Conservation (phyloP, 2,329 filamentous ascomycete genomes). For the Aureobasidium sp. region DNA sequence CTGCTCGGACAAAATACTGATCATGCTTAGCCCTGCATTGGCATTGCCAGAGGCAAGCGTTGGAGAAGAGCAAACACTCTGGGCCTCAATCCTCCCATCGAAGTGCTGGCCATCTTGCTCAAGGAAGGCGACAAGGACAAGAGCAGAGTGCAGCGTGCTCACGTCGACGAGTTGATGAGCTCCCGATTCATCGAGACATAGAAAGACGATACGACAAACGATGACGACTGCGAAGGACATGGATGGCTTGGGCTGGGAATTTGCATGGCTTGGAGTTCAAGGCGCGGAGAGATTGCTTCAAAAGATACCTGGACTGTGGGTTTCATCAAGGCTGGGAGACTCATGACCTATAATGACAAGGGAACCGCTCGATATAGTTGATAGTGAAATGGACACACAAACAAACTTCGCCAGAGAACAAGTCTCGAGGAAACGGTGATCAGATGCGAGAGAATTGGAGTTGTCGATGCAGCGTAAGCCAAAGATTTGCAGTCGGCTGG, state of each 20-base stretch:
- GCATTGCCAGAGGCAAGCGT: constrained; percentile 68
- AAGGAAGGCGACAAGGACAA: constrained; percentile 55
- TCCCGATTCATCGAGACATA: constrained; percentile 35
- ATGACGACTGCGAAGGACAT: background rate
- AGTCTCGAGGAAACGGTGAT: too few species aligned
- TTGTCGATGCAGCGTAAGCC: background rate
- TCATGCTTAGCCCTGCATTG: constrained; percentile 66
- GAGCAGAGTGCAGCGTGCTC: constrained; percentile 52
- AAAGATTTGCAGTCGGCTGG: background rate
- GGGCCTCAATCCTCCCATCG: constrained; percentile 78
- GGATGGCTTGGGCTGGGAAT: background rate
- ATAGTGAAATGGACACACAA: background rate
- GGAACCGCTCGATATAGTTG: background rate
- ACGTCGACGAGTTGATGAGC: constrained; percentile 60
- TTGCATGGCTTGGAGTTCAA: background rate
- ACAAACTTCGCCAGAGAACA: background rate
- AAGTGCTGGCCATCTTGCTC: constrained; percentile 77
- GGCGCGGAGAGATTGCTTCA: background rate
- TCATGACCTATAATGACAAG: background rate
- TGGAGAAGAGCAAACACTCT: constrained; percentile 80
- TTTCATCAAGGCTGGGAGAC: background rate
- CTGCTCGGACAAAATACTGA: background rate
- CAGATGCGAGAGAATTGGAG: background rate
- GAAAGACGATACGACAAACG: constrained; percentile 10
- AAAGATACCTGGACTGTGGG: background rate